These are phyloP conservation scores for Talaromyces wortmannii DNA, from an alignment of 495 filamentous ascomycete genomes.

Conservation along the genomic window DNA sequence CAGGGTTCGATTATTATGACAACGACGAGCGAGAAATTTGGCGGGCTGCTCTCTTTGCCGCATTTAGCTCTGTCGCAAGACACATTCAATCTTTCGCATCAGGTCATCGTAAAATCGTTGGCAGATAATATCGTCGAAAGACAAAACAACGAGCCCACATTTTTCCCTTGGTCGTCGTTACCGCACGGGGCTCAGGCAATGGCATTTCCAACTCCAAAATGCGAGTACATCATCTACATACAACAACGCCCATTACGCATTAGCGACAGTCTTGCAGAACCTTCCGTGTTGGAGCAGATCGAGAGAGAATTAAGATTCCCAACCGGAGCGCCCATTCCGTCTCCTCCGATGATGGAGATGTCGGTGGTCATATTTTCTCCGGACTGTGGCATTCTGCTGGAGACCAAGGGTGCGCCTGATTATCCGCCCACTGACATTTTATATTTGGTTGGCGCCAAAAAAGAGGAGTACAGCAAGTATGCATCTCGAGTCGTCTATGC, in stretches of 20 bases:
- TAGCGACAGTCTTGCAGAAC: conserved; percentile 22
- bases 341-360: conserved; percentile 65
- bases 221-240: conserved; percentile 82
- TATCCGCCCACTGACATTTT: conserved; percentile 54
- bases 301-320: conserved; percentile 84
- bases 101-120: conserved; percentile 64
- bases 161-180: conserved; percentile 60
- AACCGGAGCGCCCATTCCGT: conserved; percentile 66
- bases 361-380: conserved; percentile 87
- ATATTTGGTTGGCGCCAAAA: conserved; percentile 72
- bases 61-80: conserved; percentile 65
- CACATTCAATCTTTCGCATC: conserved; percentile 59
- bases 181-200: conserved; percentile 48
- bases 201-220: conserved; percentile 60
- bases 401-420: conserved; percentile 75
- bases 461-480: conserved; percentile 62
- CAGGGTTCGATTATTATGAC: conserved; percentile 71
- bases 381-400: conserved; percentile 87
- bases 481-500: conserved; percentile 62
- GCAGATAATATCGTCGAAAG: conserved; percentile 52
- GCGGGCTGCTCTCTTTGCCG: conserved; percentile 80
- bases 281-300: conserved; percentile 51
- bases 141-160: conserved; percentile 43
- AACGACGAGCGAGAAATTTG: conserved; percentile 88
- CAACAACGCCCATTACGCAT: conserved; percentile 64